Evolutionary conservation across 1,284 basidiomycete species (phyloP).

Genomic region (Sporisorium scitamineum): DNA sequence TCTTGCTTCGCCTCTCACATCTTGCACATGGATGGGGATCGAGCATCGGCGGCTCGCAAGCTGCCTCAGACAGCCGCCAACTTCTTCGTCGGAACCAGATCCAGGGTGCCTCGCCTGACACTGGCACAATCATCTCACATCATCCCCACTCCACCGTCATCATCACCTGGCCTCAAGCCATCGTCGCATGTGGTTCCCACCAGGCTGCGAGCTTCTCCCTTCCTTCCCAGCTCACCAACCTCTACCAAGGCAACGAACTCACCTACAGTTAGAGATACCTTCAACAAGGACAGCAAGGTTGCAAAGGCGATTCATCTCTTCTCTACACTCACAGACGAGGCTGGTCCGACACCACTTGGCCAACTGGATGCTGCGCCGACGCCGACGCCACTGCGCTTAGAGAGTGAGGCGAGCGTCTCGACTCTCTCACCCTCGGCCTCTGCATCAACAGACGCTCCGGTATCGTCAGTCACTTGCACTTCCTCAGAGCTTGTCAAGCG

Average conservation of each 20-base stretch:
- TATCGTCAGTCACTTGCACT: too few relatives aligned
- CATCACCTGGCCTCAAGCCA: conserved; percentile 8
- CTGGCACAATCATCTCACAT: conserved; percentile 37
- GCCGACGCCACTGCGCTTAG: not conserved
- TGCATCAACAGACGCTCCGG: too few relatives aligned
- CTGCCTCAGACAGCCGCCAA: conserved; percentile 46
- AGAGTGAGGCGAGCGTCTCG: not conserved
- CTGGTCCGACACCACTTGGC: not conserved
- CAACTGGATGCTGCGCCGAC: not conserved
- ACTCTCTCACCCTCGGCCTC: not conserved
- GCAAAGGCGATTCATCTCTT: conserved; percentile 28
- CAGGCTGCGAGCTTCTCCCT: conserved; percentile 8
- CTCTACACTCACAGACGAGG: not conserved
- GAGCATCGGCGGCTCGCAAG: conserved; percentile 34
- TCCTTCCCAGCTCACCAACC: conserved; percentile 15
- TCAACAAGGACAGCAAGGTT: conserved; percentile 12
- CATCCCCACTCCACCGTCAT: conserved; percentile 18
- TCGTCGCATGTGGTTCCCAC: conserved; percentile 3
- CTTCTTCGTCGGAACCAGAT: conserved; percentile 50
- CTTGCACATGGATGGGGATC: conserved; percentile 23
- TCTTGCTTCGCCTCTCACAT: not conserved
- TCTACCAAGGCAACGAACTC: not conserved
- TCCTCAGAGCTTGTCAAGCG: too few relatives aligned
- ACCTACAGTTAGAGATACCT: not conserved
- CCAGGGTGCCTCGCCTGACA: conserved; percentile 43